Conservation (phyloP, 2,329 filamentous ascomycete species). For the Pseudogymnoascus sp. region DNA sequence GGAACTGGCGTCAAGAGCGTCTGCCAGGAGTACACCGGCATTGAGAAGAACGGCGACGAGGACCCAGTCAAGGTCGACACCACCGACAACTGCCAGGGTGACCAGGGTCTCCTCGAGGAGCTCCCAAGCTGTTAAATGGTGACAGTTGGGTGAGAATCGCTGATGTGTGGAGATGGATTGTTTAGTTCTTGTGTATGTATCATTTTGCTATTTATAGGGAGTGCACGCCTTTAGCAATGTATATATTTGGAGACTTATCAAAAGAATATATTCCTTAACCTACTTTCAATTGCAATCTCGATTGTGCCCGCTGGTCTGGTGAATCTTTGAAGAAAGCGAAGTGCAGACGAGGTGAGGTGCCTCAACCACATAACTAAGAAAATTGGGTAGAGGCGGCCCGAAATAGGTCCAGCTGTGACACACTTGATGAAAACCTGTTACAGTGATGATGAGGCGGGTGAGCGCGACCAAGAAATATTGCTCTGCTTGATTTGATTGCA, state of each 20-base stretch:
- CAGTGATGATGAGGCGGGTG: neutral
- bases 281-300: neutral
- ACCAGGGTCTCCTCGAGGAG: constrained; percentile 8
- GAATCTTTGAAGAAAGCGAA: neutral
- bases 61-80: constrained; percentile 12
- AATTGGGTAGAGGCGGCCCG: neutral
- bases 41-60: constrained; percentile 12
- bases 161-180: neutral
- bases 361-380: neutral
- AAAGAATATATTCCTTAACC: neutral
- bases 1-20: constrained; percentile 16
- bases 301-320: neutral
- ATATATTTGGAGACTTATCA: neutral
- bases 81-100: constrained; percentile 12
- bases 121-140: constrained; percentile 14
- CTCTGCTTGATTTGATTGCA: neutral
- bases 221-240: constrained; percentile 6
- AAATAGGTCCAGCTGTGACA: neutral
- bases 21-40: constrained; percentile 20
- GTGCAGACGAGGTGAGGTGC: neutral
- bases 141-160: neutral
- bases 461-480: neutral
- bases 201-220: neutral
- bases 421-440: constrained; percentile 3
- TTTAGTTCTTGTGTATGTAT: constrained; percentile 4